Conservation (phyloP, 2,329 filamentous ascomycete genomes). For the Cytospora paraplurivora region DNA sequence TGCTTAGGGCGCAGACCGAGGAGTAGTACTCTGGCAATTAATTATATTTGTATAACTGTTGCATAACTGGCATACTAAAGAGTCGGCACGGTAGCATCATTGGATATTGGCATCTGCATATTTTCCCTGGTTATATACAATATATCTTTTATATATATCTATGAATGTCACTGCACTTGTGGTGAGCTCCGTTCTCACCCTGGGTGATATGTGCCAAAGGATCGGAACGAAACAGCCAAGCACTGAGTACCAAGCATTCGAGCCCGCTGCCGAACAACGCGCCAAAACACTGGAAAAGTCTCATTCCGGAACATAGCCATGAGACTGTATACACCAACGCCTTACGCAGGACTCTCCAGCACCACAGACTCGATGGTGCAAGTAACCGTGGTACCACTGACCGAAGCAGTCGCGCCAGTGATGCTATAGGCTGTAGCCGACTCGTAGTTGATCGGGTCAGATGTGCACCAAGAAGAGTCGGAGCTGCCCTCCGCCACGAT, state of each 20-base stretch:
- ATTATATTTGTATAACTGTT: not conserved
- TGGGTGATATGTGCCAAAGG: not conserved
- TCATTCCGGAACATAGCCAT: no score
- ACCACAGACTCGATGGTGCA: slow-evolving; percentile 51
- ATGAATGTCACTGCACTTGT: not conserved
- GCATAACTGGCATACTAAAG: slow-evolving; percentile 1
- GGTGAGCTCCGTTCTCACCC: not conserved
- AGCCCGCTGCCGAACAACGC: not conserved
- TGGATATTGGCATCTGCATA: not conserved
- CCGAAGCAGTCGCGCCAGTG: slow-evolving; percentile 38
- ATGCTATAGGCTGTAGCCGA: slow-evolving; percentile 40
- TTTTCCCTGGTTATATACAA: slow-evolving; percentile 13
- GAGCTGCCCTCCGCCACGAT: slow-evolving; percentile 44
- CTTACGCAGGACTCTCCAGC: slow-evolving; percentile 36
- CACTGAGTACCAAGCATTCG: not conserved
- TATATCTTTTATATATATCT: not conserved
- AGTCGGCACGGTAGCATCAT: not conserved
- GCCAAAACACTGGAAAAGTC: not conserved
- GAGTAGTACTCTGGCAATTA: not conserved
- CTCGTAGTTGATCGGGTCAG: slow-evolving; percentile 43
- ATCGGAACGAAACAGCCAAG: not conserved
- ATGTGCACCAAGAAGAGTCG: slow-evolving; percentile 39
- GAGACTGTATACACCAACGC: not conserved
- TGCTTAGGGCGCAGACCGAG: slow-evolving; percentile 30
- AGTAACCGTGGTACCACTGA: slow-evolving; percentile 43